Base-by-base conservation (phyloP, 495 filamentous ascomycete species). In the Neurospora tetrasperma region DNA sequence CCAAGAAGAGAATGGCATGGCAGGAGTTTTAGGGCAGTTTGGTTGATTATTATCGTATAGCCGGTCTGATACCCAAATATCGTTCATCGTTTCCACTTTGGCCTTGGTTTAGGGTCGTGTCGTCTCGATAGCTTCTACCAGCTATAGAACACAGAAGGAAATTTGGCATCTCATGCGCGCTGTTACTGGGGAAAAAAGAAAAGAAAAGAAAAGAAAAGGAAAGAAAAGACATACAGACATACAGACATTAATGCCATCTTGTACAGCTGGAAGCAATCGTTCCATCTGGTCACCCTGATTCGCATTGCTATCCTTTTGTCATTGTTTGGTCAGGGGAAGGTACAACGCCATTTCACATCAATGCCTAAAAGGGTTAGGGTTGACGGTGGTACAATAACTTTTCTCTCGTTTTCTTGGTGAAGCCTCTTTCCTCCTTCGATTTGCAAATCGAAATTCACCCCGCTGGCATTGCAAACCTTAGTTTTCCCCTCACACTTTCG, bases 391-490 rank as follows among this genome's bases (percentile, higher is more conserved):
- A 8, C 12, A 18, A 18, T 5, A 70, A 72, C 62, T 72, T 70
- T 69, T 72, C 71, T 42, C 8, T 8, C 31, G 18, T 40, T 59
- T 41, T 42, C 18, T 31, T 43, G 2, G 9, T 69, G 59, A 74
- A 66, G 48, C 48, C 70, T 71, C 69, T 74, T 70, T 71, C 69
- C 54, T 70, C 73, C 70, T 38, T 40, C 72, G 23, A 68, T 16
- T 7, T 39, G 5, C 39, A 38, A 48, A 31, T 20, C 12, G 11
- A 11, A 35, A 44, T 4, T 71, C 69, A 70, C 10, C 43, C 42
- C 41, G 71, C 69, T 69, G 31, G 70, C 23, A 14, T 23, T 2
- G 10, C 12, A 27, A 31, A 62, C 10, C 1, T 62, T 62, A 14
- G 0, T n/a, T 4, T 1, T 39, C 39, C 7, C 39, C 7, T 18